phyloP scores from a whole-genome alignment of 805 yeast genomes.

The Huiozyma sinensis region DNA sequence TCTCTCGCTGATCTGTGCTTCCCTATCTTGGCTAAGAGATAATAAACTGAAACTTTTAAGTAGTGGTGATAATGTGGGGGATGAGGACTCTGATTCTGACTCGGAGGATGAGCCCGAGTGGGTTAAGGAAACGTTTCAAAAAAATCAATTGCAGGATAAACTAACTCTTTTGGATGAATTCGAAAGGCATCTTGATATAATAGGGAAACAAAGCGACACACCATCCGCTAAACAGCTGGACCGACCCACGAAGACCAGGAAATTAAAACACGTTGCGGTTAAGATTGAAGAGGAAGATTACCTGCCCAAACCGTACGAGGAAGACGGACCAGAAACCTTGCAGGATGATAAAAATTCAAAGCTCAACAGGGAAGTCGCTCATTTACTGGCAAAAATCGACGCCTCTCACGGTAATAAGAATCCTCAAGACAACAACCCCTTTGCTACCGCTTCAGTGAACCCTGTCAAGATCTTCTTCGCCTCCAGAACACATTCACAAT shows the following conservation, averaged over 20 bases:
- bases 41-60: slow-evolving; percentile 28
- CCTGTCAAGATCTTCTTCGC: slow-evolving; percentile 52
- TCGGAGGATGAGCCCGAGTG: slow-evolving; percentile 50
- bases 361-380: slow-evolving; percentile 34
- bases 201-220: not conserved
- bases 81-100: slow-evolving; percentile 16
- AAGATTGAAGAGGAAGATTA: slow-evolving; percentile 23
- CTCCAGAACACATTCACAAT: slow-evolving; percentile 86
- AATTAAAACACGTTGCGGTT: slow-evolving; percentile 16
- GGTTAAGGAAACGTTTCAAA: slow-evolving; percentile 39
- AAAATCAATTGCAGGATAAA: slow-evolving; percentile 17
- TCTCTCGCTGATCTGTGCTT: slow-evolving; percentile 71
- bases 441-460: slow-evolving; percentile 18
- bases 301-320: slow-evolving; percentile 14
- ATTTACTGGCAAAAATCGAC: slow-evolving; percentile 36
- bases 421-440: slow-evolving; percentile 8
- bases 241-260: slow-evolving; percentile 5
- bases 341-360: not conserved
- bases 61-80: slow-evolving; percentile 26
- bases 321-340: slow-evolving; percentile 25
- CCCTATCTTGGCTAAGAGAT: slow-evolving; percentile 72
- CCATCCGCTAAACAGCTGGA: not conserved
- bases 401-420: slow-evolving; percentile 9
- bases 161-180: slow-evolving; percentile 23
- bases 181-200: slow-evolving; percentile 23